Percentiles rank a stretch among this genome's conserved stretches.
Evolutionary conservation across 2,329 filamentous ascomycete genomes (phyloP).

Genomic region (Ophiocordyceps polyrhachis-furcata): DNA sequence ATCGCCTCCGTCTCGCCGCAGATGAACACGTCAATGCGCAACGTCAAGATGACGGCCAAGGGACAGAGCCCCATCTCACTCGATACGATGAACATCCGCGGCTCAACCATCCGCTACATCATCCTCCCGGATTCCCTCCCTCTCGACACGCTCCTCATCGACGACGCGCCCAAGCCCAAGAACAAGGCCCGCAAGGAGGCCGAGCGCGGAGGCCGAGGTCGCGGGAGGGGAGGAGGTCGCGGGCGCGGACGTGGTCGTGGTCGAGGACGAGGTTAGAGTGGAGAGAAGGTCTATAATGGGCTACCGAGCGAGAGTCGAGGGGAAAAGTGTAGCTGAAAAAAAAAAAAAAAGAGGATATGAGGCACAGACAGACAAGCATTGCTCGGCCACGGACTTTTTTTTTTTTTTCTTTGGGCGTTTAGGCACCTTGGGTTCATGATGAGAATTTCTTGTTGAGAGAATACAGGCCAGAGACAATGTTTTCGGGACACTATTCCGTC

Average conservation of each 20-base stretch:
- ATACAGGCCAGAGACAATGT: background rate
- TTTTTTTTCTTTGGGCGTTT: no score
- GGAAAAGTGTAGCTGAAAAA: background rate
- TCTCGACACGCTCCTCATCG: conserved; percentile 84
- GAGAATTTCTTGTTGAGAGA: background rate
- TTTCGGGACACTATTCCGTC: background rate
- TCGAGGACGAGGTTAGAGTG: conserved; percentile 12
- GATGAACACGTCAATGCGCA: conserved; percentile 94
- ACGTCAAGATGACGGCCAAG: conserved; percentile 89
- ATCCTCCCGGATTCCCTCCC: conserved; percentile 92
- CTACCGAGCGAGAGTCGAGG: background rate
- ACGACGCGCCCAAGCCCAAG: conserved; percentile 96
- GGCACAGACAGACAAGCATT: background rate
- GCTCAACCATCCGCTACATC: conserved; percentile 88
- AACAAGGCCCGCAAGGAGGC: conserved; percentile 97
- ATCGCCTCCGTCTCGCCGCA: conserved; percentile 92
- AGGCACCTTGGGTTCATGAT: background rate
- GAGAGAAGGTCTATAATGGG: background rate
- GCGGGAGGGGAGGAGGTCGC: conserved; percentile 33
- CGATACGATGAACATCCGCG: conserved; percentile 92
- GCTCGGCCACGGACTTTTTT: background rate
- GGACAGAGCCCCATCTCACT: conserved; percentile 74
- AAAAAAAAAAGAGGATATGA: background rate
- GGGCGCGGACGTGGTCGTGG: conserved; percentile 29
- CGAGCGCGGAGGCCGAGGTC: conserved; percentile 34